Evolutionary conservation across 139 green algal species (phyloP).

Genomic region (Asterochloris erici): DNA sequence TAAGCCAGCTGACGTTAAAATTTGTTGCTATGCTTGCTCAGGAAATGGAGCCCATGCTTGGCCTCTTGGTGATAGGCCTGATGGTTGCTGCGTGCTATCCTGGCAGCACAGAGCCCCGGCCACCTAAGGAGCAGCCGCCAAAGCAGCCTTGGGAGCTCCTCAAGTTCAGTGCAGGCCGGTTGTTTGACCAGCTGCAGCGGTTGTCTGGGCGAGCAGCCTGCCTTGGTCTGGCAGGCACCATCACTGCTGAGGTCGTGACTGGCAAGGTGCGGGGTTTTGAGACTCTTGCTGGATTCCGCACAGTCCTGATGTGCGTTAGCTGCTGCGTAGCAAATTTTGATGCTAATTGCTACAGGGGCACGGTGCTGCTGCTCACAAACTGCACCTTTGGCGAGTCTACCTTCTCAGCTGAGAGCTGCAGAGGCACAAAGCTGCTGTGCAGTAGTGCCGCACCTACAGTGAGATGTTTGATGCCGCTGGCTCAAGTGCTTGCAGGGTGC

Average conservation of each 20-base stretch:
- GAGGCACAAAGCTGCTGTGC: not conserved
- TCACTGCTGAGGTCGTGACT: slow-evolving; percentile 39
- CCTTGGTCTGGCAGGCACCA: slow-evolving; percentile 26
- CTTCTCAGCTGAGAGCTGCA: not conserved
- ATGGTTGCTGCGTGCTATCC: slow-evolving; percentile 15
- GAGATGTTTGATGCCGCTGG: not conserved
- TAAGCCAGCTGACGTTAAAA: not conserved
- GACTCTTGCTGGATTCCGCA: not conserved
- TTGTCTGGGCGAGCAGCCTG: slow-evolving; percentile 22
- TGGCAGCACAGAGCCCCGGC: not conserved
- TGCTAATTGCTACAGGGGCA: no score
- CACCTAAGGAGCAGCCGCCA: not conserved
- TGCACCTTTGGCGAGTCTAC: not conserved
- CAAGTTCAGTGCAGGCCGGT: not conserved
- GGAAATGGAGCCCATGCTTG: slow-evolving; percentile 37
- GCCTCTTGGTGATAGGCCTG: slow-evolving; percentile 20
- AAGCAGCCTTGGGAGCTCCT: not conserved
- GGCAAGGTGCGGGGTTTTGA: slow-evolving; percentile 23
- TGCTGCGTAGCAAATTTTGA: no score
- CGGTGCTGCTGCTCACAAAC: not conserved
- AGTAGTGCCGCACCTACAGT: not conserved
- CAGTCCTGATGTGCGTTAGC: not conserved
- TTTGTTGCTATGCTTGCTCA: not conserved
- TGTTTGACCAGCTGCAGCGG: slow-evolving; percentile 17
- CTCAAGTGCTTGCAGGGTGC: slow-evolving; percentile 22